phyloP scores from a whole-genome alignment of 1,284 basidiomycete genomes.

The Spongispora temasekensis region DNA sequence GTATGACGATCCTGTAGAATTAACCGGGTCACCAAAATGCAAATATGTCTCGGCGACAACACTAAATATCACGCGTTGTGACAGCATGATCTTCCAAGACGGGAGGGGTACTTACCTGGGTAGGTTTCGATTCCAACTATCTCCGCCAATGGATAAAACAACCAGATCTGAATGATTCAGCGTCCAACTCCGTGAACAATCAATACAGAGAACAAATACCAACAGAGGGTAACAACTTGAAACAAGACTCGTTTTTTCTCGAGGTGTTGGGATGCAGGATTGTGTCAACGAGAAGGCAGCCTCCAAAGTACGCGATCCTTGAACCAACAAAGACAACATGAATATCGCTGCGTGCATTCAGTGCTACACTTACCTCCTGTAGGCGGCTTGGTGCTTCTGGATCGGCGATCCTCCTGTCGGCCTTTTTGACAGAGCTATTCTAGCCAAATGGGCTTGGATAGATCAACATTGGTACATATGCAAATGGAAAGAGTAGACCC shows the following conservation, averaged over 20 bases:
- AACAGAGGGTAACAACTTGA: no score
- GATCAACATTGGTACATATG: constrained; percentile 66
- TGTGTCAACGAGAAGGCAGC: constrained; percentile 90
- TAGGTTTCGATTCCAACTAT: constrained; percentile 89
- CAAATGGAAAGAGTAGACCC: no score
- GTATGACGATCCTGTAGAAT: no score
- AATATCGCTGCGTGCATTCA: constrained; percentile 79
- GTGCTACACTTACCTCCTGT: constrained; percentile 88
- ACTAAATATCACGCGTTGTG: constrained; percentile 91
- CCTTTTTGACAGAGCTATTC: constrained; percentile 86
- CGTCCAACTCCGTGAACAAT: constrained; percentile 93
- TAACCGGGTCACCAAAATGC: constrained; percentile 58
- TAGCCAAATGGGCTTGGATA: constrained; percentile 68
- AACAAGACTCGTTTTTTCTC: no score
- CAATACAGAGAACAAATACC: no score
- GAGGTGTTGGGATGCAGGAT: constrained; percentile 85
- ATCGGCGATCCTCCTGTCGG: constrained; percentile 81
- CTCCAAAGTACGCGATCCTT: constrained; percentile 97
- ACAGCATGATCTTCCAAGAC: constrained; percentile 62
- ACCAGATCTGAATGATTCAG: constrained; percentile 72
- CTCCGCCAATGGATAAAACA: constrained; percentile 95
- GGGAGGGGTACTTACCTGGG: constrained; percentile 95
- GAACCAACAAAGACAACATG: background rate
- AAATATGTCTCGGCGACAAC: constrained; percentile 97
- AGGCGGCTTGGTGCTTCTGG: constrained; percentile 93